Base-by-base conservation (phyloP, 1,139 yeast species). In the Yamadazyma diospyri region DNA sequence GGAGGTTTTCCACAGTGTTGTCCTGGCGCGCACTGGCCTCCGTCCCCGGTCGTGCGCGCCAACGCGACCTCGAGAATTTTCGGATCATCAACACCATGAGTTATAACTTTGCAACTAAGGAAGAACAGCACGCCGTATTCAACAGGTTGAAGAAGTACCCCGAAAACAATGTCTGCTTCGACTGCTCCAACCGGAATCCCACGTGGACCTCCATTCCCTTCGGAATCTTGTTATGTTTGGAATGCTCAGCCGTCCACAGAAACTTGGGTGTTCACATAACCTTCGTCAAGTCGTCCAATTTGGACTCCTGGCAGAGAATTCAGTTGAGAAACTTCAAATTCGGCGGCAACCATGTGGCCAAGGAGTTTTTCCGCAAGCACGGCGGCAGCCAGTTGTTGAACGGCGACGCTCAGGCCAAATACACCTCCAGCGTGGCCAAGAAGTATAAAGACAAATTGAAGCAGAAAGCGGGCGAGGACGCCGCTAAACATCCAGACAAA, bases 331-430 rank as follows among this genome's bases (percentile, higher is more conserved):
- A 87, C 54, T 87, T 92, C 75, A 88, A 89, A 54, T 76, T 83
- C 40, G 97, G 97, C 35, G 98, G 97, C 13, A 92, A 92, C 59
- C 81, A 81, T 49, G 74, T 72, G 30, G 95, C 96, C 27, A 78
- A 80, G 45, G 95, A 85, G 38, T 92, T 77, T 51, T 84, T 84
- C 57, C 59, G 76, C 47, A 85, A 85, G 59, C 80, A 88, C 51
- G 95, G 95, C 28, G 97, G 96, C 12, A 69, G 86, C 16, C 78
- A 78, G 50, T 80, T 64, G 48, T 64, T 88, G 37, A 52, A 47
- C 39, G 61, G 59, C 39, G 85, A 84, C 50, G 83, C 92, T 17
- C 75, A 72, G 42, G 77, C 80, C 37, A 89, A 89, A 58, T 92
- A 94, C 59, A 78, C 88, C 21, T 76, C 94, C 19, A 71, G 78